A percentile compares a stretch with the other conserved stretches of the same genome.
phyloP scores from a whole-genome alignment of 495 filamentous ascomycete species.

The Podospora fimiseda region DNA sequence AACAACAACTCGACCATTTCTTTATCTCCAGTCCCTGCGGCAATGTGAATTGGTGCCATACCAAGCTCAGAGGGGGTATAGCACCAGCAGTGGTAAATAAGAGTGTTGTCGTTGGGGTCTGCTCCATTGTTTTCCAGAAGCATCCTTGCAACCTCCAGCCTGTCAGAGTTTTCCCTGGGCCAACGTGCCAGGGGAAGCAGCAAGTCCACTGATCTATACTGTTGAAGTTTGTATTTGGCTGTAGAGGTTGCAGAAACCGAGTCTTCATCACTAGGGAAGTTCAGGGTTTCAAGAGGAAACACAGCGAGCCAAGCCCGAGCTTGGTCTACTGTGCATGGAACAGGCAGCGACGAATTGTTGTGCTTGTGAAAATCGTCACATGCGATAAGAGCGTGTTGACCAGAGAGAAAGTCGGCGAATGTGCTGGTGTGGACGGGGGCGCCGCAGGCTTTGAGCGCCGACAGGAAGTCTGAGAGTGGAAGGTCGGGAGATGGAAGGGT shows the following conservation, averaged over 20 bases:
- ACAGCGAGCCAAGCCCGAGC: background rate
- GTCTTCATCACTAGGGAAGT: too few species aligned
- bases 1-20: background rate
- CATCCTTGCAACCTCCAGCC: background rate
- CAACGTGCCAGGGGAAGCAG: background rate
- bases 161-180: background rate
- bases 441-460: background rate
- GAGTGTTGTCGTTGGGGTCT: background rate
- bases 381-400: background rate
- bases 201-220: background rate
- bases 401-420: background rate
- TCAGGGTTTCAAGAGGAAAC: background rate
- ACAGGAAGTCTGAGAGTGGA: background rate
- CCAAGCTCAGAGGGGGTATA: background rate
- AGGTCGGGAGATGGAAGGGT: background rate
- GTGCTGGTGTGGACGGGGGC: background rate
- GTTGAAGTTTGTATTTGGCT: background rate
- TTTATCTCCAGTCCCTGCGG: background rate
- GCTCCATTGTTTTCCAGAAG: background rate
- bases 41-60: background rate
- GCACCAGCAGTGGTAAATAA: background rate
- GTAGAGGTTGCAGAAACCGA: too few species aligned
- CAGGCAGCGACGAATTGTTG: background rate
- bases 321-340: background rate
- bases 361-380: background rate